Conservation (phyloP, 108 stramenopile species). For the Epithemia pelagica region DNA sequence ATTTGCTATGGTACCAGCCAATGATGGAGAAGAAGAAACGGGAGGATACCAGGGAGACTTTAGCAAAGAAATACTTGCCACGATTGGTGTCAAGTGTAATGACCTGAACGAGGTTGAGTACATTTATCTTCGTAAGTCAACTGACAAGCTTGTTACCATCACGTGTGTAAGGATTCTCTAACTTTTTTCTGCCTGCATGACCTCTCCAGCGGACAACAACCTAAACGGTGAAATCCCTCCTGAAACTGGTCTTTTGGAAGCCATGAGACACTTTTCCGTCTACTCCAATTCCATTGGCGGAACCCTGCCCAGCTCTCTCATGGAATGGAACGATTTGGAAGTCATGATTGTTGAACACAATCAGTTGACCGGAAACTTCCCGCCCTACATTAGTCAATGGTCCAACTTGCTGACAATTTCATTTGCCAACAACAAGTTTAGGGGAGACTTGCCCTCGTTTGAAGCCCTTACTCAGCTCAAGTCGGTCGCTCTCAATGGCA, state of each 20-base stretch:
- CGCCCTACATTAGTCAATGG: constrained; percentile 2
- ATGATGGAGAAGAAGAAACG: background rate
- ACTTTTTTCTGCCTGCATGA: no score
- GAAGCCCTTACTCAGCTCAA: constrained; percentile 16
- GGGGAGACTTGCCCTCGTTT: constrained; percentile 8
- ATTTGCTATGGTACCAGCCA: background rate
- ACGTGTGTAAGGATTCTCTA: no score
- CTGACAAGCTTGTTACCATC: no score
- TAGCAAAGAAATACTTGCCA: background rate
- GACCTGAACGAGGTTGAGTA: background rate
- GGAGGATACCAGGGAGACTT: background rate
- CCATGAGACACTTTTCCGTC: constrained; percentile 18
- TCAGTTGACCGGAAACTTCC: constrained; percentile 19
- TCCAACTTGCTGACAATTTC: constrained; percentile 15
- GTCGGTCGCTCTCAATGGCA: constrained; percentile 36
- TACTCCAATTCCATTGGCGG: constrained; percentile 8
- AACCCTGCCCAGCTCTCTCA: constrained; percentile 3
- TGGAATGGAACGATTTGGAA: constrained; percentile 13
- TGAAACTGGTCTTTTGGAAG: constrained; percentile 30
- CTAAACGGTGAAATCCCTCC: constrained; percentile 28
- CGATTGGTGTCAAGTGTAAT: constrained; percentile 6
- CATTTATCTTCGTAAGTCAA: background rate
- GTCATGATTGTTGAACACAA: constrained; percentile 21
- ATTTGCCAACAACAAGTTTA: constrained; percentile 28
- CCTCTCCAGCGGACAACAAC: constrained; percentile 11